phyloP scores from a whole-genome alignment of 2,329 filamentous ascomycete species.

The Leptographium wingfieldii region DNA sequence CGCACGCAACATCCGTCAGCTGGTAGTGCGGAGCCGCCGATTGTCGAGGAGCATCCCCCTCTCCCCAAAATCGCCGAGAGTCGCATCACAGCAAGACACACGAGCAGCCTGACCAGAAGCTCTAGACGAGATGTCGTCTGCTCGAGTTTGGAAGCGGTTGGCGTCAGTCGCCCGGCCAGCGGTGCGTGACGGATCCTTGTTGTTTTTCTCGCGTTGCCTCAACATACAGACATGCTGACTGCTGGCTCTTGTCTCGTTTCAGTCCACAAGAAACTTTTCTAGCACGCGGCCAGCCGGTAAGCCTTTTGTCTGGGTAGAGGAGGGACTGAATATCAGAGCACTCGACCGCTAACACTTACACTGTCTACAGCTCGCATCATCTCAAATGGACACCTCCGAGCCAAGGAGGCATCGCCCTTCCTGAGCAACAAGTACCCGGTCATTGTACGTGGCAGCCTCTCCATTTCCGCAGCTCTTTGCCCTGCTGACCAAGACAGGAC shows the following conservation, averaged over 20 bases:
- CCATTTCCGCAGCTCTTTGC: neutral
- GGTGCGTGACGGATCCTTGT: conserved; percentile 8
- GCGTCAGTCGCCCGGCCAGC: conserved; percentile 10
- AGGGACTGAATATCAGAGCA: neutral
- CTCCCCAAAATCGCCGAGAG: neutral
- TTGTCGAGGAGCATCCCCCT: neutral
- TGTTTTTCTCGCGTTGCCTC: neutral
- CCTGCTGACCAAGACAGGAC: conserved; percentile 40
- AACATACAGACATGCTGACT: neutral
- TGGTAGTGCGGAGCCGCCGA: neutral
- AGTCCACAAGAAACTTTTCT: conserved; percentile 59
- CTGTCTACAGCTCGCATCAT: conserved; percentile 60
- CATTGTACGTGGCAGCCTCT: conserved; percentile 47
- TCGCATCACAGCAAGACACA: neutral
- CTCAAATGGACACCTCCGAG: conserved; percentile 72
- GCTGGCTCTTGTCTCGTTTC: neutral
- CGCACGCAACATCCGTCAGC: neutral
- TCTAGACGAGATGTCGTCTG: conserved; percentile 7
- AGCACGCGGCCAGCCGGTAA: conserved; percentile 69
- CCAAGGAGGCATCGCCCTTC: conserved; percentile 83
- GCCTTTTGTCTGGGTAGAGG: conserved; percentile 14
- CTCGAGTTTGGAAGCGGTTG: conserved; percentile 12
- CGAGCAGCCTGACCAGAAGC: neutral
- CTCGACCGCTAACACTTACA: neutral
- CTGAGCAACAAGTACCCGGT: conserved; percentile 87